Evolutionary conservation across 192 early-diverging fungal genomes (phyloP).

Genomic region (Linnemannia schmuckeri): DNA sequence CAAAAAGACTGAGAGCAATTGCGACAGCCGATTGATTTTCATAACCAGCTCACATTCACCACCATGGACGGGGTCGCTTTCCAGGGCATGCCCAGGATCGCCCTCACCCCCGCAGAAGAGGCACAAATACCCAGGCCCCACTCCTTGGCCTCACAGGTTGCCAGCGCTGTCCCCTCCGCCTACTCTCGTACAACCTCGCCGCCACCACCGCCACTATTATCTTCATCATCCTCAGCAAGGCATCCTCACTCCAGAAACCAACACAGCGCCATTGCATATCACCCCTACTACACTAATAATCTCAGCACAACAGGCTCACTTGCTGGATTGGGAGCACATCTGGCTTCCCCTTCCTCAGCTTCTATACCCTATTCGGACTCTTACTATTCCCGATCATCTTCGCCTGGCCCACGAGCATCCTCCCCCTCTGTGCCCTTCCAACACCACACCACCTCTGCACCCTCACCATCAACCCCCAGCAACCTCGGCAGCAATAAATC

Average conservation of each 20-base stretch:
- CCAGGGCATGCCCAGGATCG: conserved; percentile 55
- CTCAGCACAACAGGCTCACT: conserved; percentile 10
- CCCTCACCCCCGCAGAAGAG: conserved; percentile 52
- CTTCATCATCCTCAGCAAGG: not conserved
- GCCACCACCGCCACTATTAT: not conserved
- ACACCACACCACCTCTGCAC: conserved; percentile 9
- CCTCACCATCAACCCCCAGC: conserved; percentile 10
- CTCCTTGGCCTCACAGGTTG: conserved; percentile 44
- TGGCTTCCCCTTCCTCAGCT: conserved; percentile 20
- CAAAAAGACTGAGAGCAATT: not conserved
- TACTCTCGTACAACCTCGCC: conserved; percentile 23
- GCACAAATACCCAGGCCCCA: conserved; percentile 45
- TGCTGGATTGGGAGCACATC: conserved; percentile 6
- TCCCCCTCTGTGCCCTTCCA: conserved; percentile 14
- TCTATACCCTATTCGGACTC: conserved; percentile 27
- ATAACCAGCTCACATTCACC: not conserved
- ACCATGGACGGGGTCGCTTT: conserved; percentile 52
- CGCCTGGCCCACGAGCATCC: conserved; percentile 29
- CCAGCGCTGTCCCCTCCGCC: conserved; percentile 34
- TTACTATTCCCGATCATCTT: conserved; percentile 31
- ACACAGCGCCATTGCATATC: conserved; percentile 22
- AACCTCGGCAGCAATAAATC: not conserved
- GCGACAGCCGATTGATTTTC: conserved; percentile 5
- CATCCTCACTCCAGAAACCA: conserved; percentile 24
- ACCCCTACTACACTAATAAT: conserved; percentile 31